Base-by-base conservation (phyloP, 2,329 filamentous ascomycete species). In the Bertia moriformis region DNA sequence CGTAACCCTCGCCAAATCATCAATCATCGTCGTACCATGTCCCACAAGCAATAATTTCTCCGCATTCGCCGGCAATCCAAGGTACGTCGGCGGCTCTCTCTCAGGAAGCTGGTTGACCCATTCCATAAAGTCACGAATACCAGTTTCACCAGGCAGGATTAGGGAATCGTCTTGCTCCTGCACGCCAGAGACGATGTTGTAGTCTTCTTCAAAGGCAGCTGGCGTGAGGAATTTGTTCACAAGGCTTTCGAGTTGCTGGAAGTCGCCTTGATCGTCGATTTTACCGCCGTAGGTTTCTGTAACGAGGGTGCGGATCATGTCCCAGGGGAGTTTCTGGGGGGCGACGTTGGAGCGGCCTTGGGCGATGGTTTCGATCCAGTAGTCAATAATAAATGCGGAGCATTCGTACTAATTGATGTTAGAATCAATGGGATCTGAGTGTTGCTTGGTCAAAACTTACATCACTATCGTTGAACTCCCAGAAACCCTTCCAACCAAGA, bases 401-500 rank as follows among this genome's bases (percentile, higher is more conserved):
- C 91, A 98, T 70, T 98, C 89, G 60, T 96, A 96, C 83, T 91
- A 39, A 38, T 12, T 18, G 17, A 38, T 19, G 24, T 63, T 53
- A 67, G n/a, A 30, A 40, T 17, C 12, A 24, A 19, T 19, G 40
- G 44, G 39, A 46, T 22, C 15, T 37, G 46, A 55, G 50, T 51
- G 50, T 40, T 3, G 18, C n/a, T 36, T n/a, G 22, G 14, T 14
- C 36, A 18, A 37, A 47, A 78, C 84, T 83, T 74, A 93, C 85
- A 61, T 98, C 91, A 49, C 88, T 93, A 60, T 98, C 93, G 56
- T 98, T 98, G 60, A 98, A 98, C 61, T 98, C 93, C 91, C 93
- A 98, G 70, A 95, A 94, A 40, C 87, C 86, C 66, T 93, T 95
- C 91, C 91, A 98, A 43, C 91, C 91, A 40, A 98, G 67, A 41